Evolutionary conservation across 352 stramenopile species (phyloP), one percentile per base, ranked within the genome.

Genomic region (Pythium periplocum): DNA sequence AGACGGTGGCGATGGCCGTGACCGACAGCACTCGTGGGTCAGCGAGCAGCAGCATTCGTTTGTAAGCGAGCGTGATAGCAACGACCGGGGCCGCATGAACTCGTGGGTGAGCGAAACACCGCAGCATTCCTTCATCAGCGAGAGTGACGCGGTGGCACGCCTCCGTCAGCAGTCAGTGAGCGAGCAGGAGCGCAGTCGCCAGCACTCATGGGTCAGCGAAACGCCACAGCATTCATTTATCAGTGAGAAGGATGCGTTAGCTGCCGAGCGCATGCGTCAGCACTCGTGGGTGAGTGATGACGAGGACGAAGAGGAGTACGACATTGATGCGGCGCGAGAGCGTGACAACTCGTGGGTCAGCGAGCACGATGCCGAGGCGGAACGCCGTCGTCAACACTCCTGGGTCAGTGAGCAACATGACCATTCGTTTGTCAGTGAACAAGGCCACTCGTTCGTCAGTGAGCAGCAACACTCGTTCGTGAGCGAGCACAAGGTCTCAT

Each of bases 401-500:
- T 49, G 53, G 53, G 41, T 60, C 2, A 48, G 32, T 36, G 45
- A 60, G 40, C 31, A 26, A 44, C 48, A 2, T 44, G 10, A 30
- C 32, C 30, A 10, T 7, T 32, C 55, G 47, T 42, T 8, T 46
- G 7, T 50, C 55, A 17, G 44, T 47, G 33, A 50, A 41, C 8
- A 42, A 53, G 17, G 48, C 37, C 17, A 26, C 9, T 59, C 53
- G 26, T 59, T 44, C 45, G 39, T 59, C 39, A 59, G 51, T 32
- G 53, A 59, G 37, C 12, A 45, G 32, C n/a, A 26, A 11, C 57
- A 64, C 11, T 64, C 57, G 37, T 64, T 64, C 44, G 57, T 55
- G 9, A 64, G 57, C 26, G 57, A 59, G 32, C 36, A 51, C 11
- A 38, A 35, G 26, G 40, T 33, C 6, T 37, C 50, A 17, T 47